Conservation (phyloP, 1,284 basidiomycete genomes). For the Irpex sp. region DNA sequence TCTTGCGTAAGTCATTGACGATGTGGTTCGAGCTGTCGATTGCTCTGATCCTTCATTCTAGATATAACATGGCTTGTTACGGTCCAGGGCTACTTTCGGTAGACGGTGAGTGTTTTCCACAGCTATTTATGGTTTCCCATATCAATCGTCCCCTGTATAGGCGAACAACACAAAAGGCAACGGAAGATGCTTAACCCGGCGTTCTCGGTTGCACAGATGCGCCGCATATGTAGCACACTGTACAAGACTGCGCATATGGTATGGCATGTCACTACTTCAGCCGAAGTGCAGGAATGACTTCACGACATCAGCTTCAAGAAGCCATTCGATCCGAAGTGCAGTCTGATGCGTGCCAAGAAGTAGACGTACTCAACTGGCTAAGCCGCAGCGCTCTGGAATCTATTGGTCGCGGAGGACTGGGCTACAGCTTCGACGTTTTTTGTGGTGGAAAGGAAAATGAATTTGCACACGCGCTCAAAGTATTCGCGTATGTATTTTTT, state of each 20-base stretch:
- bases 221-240: constrained; percentile 13
- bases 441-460: constrained; percentile 16
- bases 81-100: not conserved
- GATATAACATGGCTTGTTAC: not conserved
- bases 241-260: constrained; percentile 3
- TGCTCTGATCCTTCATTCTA: not conserved
- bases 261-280: not conserved
- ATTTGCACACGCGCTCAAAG: constrained; percentile 21
- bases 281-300: not conserved
- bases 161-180: constrained; percentile 8
- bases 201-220: constrained; percentile 16
- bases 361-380: constrained; percentile 25
- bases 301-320: constrained; percentile 10
- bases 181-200: constrained; percentile 15
- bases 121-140: not conserved
- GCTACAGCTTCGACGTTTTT: constrained; percentile 25
- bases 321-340: constrained; percentile 11
- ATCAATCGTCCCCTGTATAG: not conserved
- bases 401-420: constrained; percentile 26
- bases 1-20: not conserved
- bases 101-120: not conserved
- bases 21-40: not conserved
- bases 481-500: constrained; percentile 14
- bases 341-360: constrained; percentile 9
- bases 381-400: constrained; percentile 26